Base-by-base conservation (phyloP, 108 stramenopile species). In the Fragilariopsis cylindrus region DNA sequence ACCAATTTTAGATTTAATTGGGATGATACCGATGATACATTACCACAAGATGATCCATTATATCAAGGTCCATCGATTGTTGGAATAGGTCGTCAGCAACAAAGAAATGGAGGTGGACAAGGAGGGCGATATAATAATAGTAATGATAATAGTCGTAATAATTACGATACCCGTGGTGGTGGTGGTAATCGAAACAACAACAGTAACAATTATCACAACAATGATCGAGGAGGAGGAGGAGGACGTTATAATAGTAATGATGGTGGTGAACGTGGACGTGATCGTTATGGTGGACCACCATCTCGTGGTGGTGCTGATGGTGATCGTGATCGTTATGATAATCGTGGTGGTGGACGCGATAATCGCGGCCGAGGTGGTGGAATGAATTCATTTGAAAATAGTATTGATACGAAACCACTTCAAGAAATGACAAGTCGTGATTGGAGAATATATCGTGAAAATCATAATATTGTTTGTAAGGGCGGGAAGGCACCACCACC, bases 371-470 rank as follows among this genome's bases (percentile, higher is more conserved):
- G 70, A 43, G 44, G 41, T 72, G 62, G 47, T 77, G 52, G n/a
- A 0, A 7, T 13, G 11, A 39, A 62, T 2, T 12, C 11, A 16
- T 13, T 18, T 8, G 41, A 44, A 8, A 43, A 40, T 15, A 53
- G 13, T 56, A 58, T 96, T 71, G 75, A 75, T 18, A 68, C 76
- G 46, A 97, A 99, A 76, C 89, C 93, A 11, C 58, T 98, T 65
- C 64, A 71, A 7, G 86, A 86, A 40, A 99, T 99, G 99, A 96
- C 94, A 7, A 64, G 80, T 7, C 87, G 99, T 7, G 99, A 99
- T 87, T 99, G 99, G 99, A 83, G 99, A 60, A 99, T 99, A 72
- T 86, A 98, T 62, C 86, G 97, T 30, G 99, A 99, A 81, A 98
- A 98, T 81, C 97, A 90, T 78, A 96, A 98, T 77, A 99, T 99